A percentile compares a stretch with the other conserved stretches of the same genome.
phyloP scores from a whole-genome alignment of 164 flowering plant genomes.

The Platanus orientalis region DNA sequence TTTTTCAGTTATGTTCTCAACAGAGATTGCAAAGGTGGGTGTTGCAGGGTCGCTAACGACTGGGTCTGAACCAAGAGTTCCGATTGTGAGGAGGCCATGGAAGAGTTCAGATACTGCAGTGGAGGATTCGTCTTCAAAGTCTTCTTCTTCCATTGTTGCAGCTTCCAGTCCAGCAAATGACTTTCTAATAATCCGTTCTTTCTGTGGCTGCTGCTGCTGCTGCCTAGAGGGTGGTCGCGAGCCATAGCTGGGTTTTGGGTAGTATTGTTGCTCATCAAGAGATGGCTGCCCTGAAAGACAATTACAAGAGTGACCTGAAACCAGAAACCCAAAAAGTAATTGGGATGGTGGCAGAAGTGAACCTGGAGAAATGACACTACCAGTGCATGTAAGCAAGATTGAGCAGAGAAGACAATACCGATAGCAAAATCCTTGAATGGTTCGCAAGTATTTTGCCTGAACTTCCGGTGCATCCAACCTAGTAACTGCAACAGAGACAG shows the following conservation, averaged over 20 bases:
- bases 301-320: conserved; percentile 37
- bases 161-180: conserved; percentile 67
- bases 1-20: conserved; percentile 57
- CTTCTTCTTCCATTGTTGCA: conserved; percentile 35
- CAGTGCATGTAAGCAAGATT: too few relatives aligned
- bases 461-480: conserved; percentile 91
- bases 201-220: conserved; percentile 22
- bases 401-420: conserved; percentile 24
- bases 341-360: not conserved
- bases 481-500: conserved; percentile 52
- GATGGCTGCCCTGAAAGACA: conserved; percentile 60
- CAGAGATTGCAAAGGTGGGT: conserved; percentile 55
- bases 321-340: conserved; percentile 4
- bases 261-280: conserved; percentile 39
- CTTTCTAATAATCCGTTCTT: conserved; percentile 35
- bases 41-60: conserved; percentile 44
- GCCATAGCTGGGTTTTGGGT: conserved; percentile 35
- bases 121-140: conserved; percentile 38
- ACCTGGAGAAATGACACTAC: too few relatives aligned
- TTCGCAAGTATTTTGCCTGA: conserved; percentile 59
- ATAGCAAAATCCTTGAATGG: conserved; percentile 41
- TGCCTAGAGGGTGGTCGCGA: conserved; percentile 28
- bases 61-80: conserved; percentile 67
- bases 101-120: conserved; percentile 36
- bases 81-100: conserved; percentile 75